Conservation (phyloP, 306 rosid genomes). For the Crotalaria pallida region DNA sequence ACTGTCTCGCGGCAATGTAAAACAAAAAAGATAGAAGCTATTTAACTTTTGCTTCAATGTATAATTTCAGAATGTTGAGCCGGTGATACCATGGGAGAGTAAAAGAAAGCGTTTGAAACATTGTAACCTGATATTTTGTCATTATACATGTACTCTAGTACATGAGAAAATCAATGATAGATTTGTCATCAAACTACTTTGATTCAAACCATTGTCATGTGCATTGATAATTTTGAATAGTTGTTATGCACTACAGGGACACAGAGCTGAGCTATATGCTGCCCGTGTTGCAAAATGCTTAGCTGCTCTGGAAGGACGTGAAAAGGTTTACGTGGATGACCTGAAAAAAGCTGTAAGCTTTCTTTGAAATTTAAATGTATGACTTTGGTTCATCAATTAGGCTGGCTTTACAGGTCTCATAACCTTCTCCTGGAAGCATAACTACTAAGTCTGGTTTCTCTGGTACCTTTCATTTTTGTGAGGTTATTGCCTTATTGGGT, state of each 20-base stretch:
- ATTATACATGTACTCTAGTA: not conserved
- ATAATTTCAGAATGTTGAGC: constrained; percentile 5
- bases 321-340: constrained; percentile 84
- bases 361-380: constrained; percentile 23
- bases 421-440: constrained; percentile 4
- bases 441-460: constrained; percentile 5
- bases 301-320: constrained; percentile 95
- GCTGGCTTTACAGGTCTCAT: constrained; percentile 6
- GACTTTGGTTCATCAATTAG: not conserved
- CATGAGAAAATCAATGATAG: not conserved
- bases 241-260: constrained; percentile 65
- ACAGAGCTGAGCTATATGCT: constrained; percentile 96
- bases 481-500: not conserved
- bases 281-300: constrained; percentile 94
- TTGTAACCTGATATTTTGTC: constrained; percentile 4
- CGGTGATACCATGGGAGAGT: not conserved
- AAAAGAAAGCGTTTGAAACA: not conserved
- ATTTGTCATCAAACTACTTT: not conserved
- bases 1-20: not conserved
- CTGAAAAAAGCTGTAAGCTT: constrained; percentile 90
- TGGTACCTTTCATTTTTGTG: not conserved
- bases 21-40: not conserved
- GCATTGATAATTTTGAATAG: constrained; percentile 11
- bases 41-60: constrained; percentile 1
- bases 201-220: not conserved